phyloP scores from a whole-genome alignment of 192 early-diverging fungal genomes.

The Phlyctochytrium planicorne region DNA sequence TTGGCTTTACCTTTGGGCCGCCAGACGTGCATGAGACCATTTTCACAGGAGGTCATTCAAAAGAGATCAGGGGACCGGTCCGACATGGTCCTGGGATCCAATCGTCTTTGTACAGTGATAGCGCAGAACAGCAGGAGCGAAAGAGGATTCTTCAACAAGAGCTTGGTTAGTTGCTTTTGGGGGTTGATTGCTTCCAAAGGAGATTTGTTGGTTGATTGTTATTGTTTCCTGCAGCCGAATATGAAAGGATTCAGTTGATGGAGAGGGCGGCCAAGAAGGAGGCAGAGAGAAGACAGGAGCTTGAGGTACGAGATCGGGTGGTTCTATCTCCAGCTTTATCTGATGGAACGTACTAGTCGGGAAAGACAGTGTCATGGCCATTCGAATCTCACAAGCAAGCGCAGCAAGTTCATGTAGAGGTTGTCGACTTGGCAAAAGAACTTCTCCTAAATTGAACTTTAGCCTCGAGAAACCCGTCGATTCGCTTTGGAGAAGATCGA shows the following conservation, averaged over 20 bases:
- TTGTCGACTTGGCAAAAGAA: no score
- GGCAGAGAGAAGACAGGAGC: neutral
- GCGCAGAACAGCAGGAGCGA: neutral
- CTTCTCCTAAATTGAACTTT: no score
- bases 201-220: no score
- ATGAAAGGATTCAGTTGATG: slow-evolving; percentile 2
- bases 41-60: slow-evolving; percentile 1
- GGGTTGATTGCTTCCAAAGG: no score
- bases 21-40: neutral
- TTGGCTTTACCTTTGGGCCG: no score
- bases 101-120: neutral
- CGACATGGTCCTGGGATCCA: slow-evolving; percentile 2
- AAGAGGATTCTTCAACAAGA: neutral
- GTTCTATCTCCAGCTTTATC: no score
- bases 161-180: neutral
- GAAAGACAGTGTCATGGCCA: neutral
- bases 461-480: neutral
- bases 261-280: slow-evolving; percentile 1
- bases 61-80: neutral
- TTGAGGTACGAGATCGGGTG: neutral
- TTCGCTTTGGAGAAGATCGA: neutral
- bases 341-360: no score
- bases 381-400: neutral
- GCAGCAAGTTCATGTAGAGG: neutral
- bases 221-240: neutral